Base-by-base conservation (phyloP, 371 early-diverging fungal genomes). In the Rhizomucor miehei region DNA sequence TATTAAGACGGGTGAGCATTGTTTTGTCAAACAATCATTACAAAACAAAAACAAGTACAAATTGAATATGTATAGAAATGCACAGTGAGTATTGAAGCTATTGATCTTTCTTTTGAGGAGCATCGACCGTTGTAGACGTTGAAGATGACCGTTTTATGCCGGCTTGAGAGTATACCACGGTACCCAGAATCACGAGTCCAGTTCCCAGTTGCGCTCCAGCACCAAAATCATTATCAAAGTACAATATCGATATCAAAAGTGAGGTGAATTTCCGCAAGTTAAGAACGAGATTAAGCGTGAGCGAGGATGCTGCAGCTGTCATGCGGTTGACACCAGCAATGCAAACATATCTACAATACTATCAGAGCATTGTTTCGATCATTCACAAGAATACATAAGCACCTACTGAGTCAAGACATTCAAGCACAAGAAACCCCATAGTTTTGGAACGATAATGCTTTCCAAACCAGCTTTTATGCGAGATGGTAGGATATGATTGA, bases 301-400 rank as follows among this genome's bases (percentile, higher is more conserved):
- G 68, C 4, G 93, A 88, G 13, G 89, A 71, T 0, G 91, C 77
- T 52, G 89, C 75, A 0, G 90, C 81, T 1, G 88, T 87, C 68
- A 95, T 75, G 14, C 86, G 80, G 51, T 93, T 91, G 2, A 95
- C 95, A 13, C 93, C 94, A 23, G 90, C 82, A 19, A 93, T 90
- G 56, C 95, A 95, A 44, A 87, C 79, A 67, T 84, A 87, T 59
- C 81, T 81, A 48, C 17, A 0, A 45, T 19, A 12, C 14, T 25
- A 34, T 16, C 8, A 40, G 48, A 47, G 20, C 14, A 25, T 1
- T 13, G 19, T 17, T 35, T 12, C 10, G 21, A 13, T 20, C 12
- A n/a, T 35, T 49, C 16, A 20, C 1, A 40, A 12, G 20, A n/a
- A 56, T 3, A 10, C 8, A 29, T 6, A 23, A 20, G 36, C 25